Evolutionary conservation across 305 asterid genomes (phyloP), one percentile per base, ranked within the genome.

Genomic region (Euphrasia arctica): DNA sequence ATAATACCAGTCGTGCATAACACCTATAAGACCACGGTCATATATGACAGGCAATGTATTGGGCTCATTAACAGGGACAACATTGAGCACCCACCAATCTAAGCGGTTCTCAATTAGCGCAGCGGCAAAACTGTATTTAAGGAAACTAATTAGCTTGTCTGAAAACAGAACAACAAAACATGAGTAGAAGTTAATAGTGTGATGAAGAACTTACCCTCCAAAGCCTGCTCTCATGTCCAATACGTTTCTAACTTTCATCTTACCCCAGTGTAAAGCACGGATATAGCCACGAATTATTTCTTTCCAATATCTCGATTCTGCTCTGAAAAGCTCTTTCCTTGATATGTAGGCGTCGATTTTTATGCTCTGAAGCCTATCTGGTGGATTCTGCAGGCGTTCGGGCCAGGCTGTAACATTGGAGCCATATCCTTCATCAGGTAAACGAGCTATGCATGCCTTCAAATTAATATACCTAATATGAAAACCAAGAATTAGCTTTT

Each of bases 171-270:
- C 3, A 50, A 12, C 4, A 42, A 25, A 54, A 64, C 32, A 39
- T 13, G 58, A 60, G 36, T 56, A 54, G 36, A 29, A 55, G 36
- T 62, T 42, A 54, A 11, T 58, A 63, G 57, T 58, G 29, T 22
- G 72, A 51, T n/a, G 25, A 39, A 61, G 66, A 48, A 47, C 57
- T 74, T 79, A 91, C 98, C 98, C 98, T 75, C 98, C 98, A 63
- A 81, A 88, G 56, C 96, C 95, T 51, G 98, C 98, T 77, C 82
- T 84, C 98, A 91, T 91, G 84, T 86, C 98, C 84, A 88, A 56
- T 55, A 91, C 98, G 72, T 88, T 88, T 77, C 95, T 77, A 55
- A 81, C 63, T 70, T 82, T 80, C 67, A 39, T 73, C 64, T 77
- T 74, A 22, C 81, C 75, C 97, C 95, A 88, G 28, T 69, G 83